phyloP scores from a whole-genome alignment of 176 grass and related monocot genomes.

The Puccinellia tenuiflora region DNA sequence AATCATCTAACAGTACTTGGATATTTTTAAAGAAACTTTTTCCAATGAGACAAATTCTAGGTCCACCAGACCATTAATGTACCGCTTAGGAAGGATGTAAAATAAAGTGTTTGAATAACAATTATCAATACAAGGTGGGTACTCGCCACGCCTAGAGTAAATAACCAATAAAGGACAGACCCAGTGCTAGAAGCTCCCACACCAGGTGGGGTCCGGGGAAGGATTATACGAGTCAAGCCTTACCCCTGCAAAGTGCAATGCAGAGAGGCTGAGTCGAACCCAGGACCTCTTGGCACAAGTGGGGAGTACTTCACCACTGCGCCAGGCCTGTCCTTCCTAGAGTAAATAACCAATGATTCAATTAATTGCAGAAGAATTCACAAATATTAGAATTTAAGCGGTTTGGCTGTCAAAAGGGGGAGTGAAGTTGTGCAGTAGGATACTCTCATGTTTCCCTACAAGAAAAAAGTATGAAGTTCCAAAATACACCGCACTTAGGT shows the following conservation, averaged over 20 bases:
- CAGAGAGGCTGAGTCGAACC: too few species aligned
- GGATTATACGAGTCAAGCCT: too few species aligned
- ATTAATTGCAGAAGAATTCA: background rate
- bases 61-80: background rate
- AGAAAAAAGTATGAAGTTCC: background rate
- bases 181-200: too few species aligned
- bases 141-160: background rate
- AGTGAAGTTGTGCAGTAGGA: background rate
- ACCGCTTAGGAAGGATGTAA: background rate
- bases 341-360: too few species aligned
- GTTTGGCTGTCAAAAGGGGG: background rate
- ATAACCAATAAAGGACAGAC: too few species aligned
- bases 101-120: background rate
- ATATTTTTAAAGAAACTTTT: background rate
- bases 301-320: too few species aligned
- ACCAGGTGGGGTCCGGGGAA: too few species aligned
- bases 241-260: too few species aligned
- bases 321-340: too few species aligned
- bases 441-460: background rate
- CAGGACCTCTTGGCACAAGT: too few species aligned
- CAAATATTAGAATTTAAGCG: background rate
- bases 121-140: background rate
- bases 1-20: background rate
- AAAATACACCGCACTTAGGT: background rate
- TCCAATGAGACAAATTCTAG: background rate